phyloP scores from a whole-genome alignment of 2,329 filamentous ascomycete species.

The Fusarium sp. region DNA sequence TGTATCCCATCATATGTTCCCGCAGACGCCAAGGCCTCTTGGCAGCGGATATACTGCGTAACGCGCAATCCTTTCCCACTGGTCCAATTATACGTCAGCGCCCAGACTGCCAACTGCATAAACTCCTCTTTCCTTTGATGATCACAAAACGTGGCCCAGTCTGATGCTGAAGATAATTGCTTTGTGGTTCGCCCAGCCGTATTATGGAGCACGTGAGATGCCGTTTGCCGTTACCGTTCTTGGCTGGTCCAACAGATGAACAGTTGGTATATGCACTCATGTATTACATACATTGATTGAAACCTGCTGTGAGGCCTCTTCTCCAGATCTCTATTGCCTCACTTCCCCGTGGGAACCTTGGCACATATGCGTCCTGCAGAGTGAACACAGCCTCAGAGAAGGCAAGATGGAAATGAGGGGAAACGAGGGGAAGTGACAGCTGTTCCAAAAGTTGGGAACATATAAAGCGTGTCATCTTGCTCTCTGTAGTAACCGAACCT shows the following conservation, averaged over 20 bases:
- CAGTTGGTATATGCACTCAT: not conserved
- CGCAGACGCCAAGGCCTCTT: slow-evolving; percentile 7
- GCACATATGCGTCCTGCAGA: slow-evolving; percentile 9
- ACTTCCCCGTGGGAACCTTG: slow-evolving; percentile 1
- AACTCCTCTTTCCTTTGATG: not conserved
- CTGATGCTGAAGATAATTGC: not conserved
- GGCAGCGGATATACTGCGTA: slow-evolving; percentile 6
- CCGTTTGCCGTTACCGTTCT: slow-evolving; percentile 14
- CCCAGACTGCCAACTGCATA: slow-evolving; percentile 2
- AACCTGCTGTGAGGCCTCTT: slow-evolving; percentile 15
- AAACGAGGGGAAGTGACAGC: not conserved
- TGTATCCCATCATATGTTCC: not conserved
- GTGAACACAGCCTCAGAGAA: not conserved
- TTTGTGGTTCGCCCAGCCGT: slow-evolving; percentile 4
- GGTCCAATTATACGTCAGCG: slow-evolving; percentile 17
- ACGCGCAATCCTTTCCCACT: slow-evolving; percentile 6
- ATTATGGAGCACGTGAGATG: slow-evolving; percentile 1
- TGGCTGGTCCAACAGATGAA: not conserved
- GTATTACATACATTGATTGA: not conserved
- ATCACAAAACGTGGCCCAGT: slow-evolving; percentile 15
- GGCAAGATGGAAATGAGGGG: not conserved
- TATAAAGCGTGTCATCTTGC: not conserved
- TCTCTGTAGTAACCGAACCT: not conserved
- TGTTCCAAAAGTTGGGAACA: not conserved
- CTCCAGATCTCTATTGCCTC: not conserved